phyloP scores from a whole-genome alignment of 441 rosid genomes.

The Melastoma candidum region DNA sequence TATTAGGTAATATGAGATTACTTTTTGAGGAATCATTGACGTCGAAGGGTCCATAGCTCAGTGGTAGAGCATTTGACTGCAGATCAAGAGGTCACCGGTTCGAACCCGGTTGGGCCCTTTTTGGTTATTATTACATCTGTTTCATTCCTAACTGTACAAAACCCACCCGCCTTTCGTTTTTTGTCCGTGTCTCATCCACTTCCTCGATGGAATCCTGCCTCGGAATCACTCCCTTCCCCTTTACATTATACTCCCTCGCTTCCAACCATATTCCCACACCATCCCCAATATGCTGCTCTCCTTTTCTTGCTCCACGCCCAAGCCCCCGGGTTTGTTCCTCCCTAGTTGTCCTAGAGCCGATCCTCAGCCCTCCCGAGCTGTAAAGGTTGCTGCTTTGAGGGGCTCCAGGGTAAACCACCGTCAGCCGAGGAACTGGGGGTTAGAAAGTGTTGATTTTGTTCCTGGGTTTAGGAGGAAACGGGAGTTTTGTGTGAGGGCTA shows the following conservation, averaged over 20 bases:
- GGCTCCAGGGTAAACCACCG: not conserved
- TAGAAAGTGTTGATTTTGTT: not conserved
- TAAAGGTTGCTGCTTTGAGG: not conserved
- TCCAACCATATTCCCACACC: too few species aligned
- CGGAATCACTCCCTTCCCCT: too few species aligned
- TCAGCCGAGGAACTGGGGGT: not conserved
- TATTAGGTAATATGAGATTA: too few species aligned
- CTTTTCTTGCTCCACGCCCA: too few species aligned
- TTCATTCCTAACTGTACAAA: too few species aligned
- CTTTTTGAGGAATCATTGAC: too few species aligned
- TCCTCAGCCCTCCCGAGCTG: not conserved
- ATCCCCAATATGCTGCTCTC: too few species aligned
- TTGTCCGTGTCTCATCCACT: too few species aligned
- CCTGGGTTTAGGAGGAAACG: slow-evolving; percentile 6
- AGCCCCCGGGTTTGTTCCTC: not conserved
- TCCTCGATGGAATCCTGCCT: too few species aligned
- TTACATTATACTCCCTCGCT: too few species aligned
- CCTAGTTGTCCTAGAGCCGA: not conserved
- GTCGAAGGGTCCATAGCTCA: slow-evolving; percentile 23
- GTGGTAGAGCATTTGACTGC: slow-evolving; percentile 30
- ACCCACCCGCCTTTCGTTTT: too few species aligned
- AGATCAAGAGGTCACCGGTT: slow-evolving; percentile 28
- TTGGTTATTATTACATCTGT: not conserved
- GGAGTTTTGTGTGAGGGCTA: slow-evolving; percentile 19
- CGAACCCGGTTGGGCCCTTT: slow-evolving; percentile 25